Evolutionary conservation across 371 early-diverging fungal species (phyloP).

Genomic region (Capillidium rhysosporum): DNA sequence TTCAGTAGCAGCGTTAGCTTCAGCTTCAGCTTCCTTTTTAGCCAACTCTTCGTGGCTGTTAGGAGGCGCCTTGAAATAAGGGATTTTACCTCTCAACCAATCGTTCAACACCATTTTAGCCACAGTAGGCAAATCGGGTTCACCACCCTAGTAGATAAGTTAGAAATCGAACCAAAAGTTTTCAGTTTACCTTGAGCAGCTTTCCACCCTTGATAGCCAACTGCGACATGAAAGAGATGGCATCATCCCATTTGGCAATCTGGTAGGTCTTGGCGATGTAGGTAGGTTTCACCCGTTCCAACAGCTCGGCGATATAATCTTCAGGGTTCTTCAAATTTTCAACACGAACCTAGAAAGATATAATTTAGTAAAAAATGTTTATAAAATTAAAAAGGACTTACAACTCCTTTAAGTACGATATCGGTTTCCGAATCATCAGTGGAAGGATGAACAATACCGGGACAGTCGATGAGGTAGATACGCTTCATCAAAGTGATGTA

Average conservation of each 20-base stretch:
- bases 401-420: constrained; percentile 95
- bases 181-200: constrained; percentile 44
- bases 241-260: constrained; percentile 61
- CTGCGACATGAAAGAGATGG: constrained; percentile 77
- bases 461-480: constrained; percentile 98
- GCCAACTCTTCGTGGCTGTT: constrained; percentile 12
- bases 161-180: background rate
- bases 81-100: constrained; percentile 97
- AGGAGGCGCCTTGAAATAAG: constrained; percentile 84
- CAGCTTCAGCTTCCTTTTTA: constrained; percentile 7
- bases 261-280: constrained; percentile 83
- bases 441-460: constrained; percentile 92
- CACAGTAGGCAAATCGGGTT: constrained; percentile 83
- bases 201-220: constrained; percentile 81
- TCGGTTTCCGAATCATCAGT: constrained; percentile 78
- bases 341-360: constrained; percentile 41
- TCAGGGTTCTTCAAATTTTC: constrained; percentile 92
- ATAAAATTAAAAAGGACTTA: constrained; percentile 8
- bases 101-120: constrained; percentile 97
- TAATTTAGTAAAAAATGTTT: background rate
- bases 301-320: constrained; percentile 72
- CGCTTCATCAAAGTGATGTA: constrained; percentile 98
- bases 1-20: background rate
- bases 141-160: constrained; percentile 47
- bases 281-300: constrained; percentile 70